Conservation (phyloP, 192 early-diverging fungal species). For the Linnemannia schmuckeri region DNA sequence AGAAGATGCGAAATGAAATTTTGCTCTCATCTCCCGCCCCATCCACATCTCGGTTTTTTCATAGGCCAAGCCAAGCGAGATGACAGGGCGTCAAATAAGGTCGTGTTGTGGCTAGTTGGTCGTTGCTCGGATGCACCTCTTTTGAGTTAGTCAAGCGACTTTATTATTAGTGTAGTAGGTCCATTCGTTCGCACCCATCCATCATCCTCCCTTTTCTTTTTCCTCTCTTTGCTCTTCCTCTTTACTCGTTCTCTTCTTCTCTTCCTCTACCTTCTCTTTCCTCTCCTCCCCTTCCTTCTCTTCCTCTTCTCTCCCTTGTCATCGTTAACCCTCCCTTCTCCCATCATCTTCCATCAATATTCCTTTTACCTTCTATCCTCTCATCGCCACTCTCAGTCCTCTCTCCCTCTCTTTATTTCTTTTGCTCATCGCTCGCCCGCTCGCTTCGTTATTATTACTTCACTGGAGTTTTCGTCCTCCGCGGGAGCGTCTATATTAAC, state of each 20-base stretch:
- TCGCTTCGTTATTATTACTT: neutral
- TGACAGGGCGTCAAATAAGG: neutral
- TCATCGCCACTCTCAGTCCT: neutral
- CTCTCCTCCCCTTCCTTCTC: neutral
- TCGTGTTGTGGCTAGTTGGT: neutral
- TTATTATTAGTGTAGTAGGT: neutral
- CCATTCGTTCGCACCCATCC: no score
- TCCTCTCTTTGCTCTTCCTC: no score
- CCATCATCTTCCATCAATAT: slow-evolving; percentile 1
- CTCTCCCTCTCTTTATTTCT: neutral
- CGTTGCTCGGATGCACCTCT: slow-evolving; percentile 1
- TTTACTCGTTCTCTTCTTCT: neutral
- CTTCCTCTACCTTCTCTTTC: neutral
- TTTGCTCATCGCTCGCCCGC: slow-evolving; percentile 2
- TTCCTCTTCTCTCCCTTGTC: neutral
- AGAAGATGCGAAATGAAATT: no score
- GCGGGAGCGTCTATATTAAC: no score
- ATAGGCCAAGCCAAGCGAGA: no score
- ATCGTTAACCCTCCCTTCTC: neutral
- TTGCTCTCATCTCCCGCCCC: no score
- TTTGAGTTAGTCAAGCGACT: neutral
- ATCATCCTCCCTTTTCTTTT: no score
- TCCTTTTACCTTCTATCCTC: neutral
- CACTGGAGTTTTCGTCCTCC: neutral
- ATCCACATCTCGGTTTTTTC: no score